A percentile compares a stretch with the other conserved stretches of the same genome.
Conservation (phyloP, 1,284 basidiomycete genomes). For the Malassezia vespertilionis region DNA sequence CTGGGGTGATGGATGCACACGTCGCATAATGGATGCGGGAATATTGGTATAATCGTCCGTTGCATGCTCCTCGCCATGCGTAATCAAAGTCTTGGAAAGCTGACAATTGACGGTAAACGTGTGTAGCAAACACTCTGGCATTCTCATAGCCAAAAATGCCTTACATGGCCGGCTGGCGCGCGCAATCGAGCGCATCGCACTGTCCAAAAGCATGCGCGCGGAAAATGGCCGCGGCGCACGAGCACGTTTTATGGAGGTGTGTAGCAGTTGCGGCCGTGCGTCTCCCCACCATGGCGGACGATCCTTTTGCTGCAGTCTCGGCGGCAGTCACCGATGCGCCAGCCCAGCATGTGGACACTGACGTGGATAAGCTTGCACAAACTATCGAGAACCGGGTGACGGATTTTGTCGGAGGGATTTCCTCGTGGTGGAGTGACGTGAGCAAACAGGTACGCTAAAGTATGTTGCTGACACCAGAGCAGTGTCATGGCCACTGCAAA, state of each 20-base stretch:
- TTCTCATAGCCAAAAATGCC: no score
- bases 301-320: slow-evolving; percentile 4
- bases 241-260: slow-evolving; percentile 1
- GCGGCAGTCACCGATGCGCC: slow-evolving; percentile 1
- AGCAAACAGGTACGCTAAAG: slow-evolving; percentile 30
- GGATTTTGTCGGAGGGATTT: slow-evolving; percentile 34
- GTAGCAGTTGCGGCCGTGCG: background rate
- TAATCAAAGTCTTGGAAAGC: no score
- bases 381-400: slow-evolving; percentile 32
- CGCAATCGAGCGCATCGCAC: no score
- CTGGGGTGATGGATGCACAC: slow-evolving; percentile 54
- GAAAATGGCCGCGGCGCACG: no score
- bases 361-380: slow-evolving; percentile 8
- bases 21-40: slow-evolving; percentile 69
- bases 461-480: slow-evolving; percentile 15
- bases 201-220: no score
- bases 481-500: slow-evolving; percentile 31
- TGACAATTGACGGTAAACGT: no score
- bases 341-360: slow-evolving; percentile 3
- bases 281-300: slow-evolving; percentile 13
- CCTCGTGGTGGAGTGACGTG: slow-evolving; percentile 39
- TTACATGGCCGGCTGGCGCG: no score
- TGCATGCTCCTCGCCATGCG: slow-evolving; percentile 51
- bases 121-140: no score
- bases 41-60: slow-evolving; percentile 74